Evolutionary conservation across 352 stramenopile genomes (phyloP).

Genomic region (Phytophthora colocasiae): DNA sequence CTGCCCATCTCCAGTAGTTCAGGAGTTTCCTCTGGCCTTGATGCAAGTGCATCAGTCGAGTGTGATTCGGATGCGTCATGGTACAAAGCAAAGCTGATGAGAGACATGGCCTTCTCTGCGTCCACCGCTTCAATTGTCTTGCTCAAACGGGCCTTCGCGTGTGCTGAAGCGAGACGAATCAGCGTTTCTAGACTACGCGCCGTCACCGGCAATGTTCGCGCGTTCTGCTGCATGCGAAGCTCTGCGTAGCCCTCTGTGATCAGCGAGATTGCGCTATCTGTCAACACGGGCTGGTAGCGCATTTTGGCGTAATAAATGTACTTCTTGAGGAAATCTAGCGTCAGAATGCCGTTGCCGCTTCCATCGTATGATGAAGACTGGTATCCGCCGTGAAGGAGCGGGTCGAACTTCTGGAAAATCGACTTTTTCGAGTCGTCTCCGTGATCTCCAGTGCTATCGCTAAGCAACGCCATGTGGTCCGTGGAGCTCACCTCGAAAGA

Average conservation of each 20-base stretch:
- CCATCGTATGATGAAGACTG: constrained; percentile 57
- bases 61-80: constrained; percentile 88
- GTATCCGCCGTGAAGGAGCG: constrained; percentile 83
- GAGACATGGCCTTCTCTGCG: constrained; percentile 92
- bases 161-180: constrained; percentile 98
- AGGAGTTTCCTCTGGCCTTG: constrained; percentile 21
- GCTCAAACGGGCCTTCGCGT: constrained; percentile 96
- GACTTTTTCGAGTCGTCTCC: constrained; percentile 73
- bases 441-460: constrained; percentile 68
- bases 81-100: constrained; percentile 99
- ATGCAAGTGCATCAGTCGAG: constrained; percentile 17
- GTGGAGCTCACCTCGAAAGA: constrained; percentile 87
- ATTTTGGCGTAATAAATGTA: constrained; percentile 99
- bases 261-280: constrained; percentile 89
- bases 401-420: constrained; percentile 93
- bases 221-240: constrained; percentile 96
- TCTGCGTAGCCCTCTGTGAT: constrained; percentile 98
- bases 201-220: constrained; percentile 95
- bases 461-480: constrained; percentile 77
- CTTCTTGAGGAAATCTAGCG: constrained; percentile 98
- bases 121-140: constrained; percentile 87
- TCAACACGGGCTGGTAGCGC: constrained; percentile 88
- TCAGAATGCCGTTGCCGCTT: constrained; percentile 87
- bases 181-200: constrained; percentile 99
- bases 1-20: constrained; percentile 21